Conservation (phyloP, 2,329 filamentous ascomycete species). For the Penicillium janthinellum region DNA sequence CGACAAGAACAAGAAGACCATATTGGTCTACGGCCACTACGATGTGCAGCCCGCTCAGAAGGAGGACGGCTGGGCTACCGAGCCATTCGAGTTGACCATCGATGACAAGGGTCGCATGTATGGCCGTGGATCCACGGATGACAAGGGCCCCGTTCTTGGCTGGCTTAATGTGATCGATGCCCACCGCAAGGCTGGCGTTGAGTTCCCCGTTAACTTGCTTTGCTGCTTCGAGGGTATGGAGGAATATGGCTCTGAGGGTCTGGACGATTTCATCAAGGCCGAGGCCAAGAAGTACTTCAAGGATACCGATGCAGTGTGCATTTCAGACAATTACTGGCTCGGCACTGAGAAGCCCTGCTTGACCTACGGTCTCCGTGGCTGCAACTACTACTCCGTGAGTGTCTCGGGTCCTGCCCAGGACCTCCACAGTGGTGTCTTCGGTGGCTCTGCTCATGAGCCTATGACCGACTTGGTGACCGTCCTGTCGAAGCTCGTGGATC, state of each 20-base stretch:
- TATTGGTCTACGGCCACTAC: slow-evolving; percentile 97
- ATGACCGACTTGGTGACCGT: slow-evolving; percentile 94
- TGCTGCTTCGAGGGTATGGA: slow-evolving; percentile 99
- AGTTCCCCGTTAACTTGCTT: slow-evolving; percentile 94
- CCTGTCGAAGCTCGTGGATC: slow-evolving; percentile 81
- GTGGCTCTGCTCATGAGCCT: slow-evolving; percentile 93
- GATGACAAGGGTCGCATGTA: slow-evolving; percentile 95
- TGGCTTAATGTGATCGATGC: slow-evolving; percentile 99
- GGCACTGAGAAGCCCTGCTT: slow-evolving; percentile 98
- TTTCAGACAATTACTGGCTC: slow-evolving; percentile 99
- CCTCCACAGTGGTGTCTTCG: slow-evolving; percentile 95
- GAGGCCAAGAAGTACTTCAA: slow-evolving; percentile 95
- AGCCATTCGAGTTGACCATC: slow-evolving; percentile 86
- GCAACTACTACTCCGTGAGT: slow-evolving; percentile 96
- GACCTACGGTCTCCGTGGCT: slow-evolving; percentile 94
- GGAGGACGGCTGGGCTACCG: slow-evolving; percentile 92
- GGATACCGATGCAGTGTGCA: slow-evolving; percentile 93
- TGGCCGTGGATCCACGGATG: slow-evolving; percentile 91
- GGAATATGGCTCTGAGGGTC: slow-evolving; percentile 94
- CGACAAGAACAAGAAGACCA: slow-evolving; percentile 89
- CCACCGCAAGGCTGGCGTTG: slow-evolving; percentile 90
- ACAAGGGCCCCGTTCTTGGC: slow-evolving; percentile 95
- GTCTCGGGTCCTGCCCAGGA: slow-evolving; percentile 90
- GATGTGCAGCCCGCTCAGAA: slow-evolving; percentile 94
- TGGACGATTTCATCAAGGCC: slow-evolving; percentile 89